Conservation (phyloP, 352 stramenopile genomes). For the Vaucheria bursata region DNA sequence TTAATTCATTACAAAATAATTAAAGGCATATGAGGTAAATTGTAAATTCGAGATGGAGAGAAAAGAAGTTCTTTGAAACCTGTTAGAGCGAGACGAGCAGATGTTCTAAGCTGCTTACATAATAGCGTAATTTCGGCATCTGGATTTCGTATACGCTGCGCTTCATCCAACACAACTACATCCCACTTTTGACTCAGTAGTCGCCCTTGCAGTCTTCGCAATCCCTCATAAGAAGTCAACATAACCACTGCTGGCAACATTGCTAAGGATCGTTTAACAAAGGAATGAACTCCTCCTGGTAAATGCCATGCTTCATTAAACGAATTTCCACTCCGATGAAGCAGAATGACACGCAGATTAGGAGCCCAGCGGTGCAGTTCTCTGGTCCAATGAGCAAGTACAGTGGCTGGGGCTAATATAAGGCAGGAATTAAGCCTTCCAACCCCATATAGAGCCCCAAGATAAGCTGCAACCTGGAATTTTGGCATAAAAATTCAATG, state of each 20-base stretch:
- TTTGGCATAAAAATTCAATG: too few species aligned
- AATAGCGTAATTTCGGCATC: slow-evolving; percentile 73
- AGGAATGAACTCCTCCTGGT: neutral
- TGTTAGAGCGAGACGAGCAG: slow-evolving; percentile 75
- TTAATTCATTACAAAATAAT: too few species aligned
- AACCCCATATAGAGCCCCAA: slow-evolving; percentile 61
- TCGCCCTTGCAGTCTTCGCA: slow-evolving; percentile 75
- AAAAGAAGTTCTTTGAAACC: too few species aligned
- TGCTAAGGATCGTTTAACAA: neutral
- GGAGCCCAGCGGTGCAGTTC: slow-evolving; percentile 86
- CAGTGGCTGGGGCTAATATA: slow-evolving; percentile 79
- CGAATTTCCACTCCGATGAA: slow-evolving; percentile 59
- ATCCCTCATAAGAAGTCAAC: slow-evolving; percentile 92
- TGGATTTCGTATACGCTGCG: slow-evolving; percentile 95
- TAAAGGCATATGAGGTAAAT: too few species aligned
- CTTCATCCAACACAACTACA: slow-evolving; percentile 97
- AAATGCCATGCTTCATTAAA: slow-evolving; percentile 24
- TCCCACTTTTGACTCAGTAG: slow-evolving; percentile 84
- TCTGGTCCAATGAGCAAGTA: slow-evolving; percentile 80
- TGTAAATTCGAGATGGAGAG: too few species aligned
- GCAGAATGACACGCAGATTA: slow-evolving; percentile 68
- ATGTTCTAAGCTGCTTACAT: slow-evolving; percentile 56
- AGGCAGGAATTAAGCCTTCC: slow-evolving; percentile 58
- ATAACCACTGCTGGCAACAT: slow-evolving; percentile 55
- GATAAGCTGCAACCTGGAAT: slow-evolving; percentile 60